These are phyloP conservation scores for Trametes gibbosa DNA, from an alignment of 768 basidiomycete genomes.

Conservation along the genomic window DNA sequence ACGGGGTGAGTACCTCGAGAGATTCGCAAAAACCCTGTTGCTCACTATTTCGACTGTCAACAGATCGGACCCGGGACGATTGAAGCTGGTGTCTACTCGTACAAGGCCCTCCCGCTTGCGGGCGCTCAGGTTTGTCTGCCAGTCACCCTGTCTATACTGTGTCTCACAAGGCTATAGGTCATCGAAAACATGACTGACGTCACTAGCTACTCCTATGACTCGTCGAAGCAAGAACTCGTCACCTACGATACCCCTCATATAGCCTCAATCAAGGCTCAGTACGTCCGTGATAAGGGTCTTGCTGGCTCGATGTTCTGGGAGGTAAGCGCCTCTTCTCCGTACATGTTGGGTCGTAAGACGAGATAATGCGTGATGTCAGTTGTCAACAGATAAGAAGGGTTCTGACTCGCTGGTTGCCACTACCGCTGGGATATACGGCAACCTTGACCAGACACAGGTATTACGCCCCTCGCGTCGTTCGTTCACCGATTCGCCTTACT, in stretches of 20 bases:
- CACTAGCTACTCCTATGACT: constrained; percentile 77
- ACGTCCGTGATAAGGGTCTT: constrained; percentile 57
- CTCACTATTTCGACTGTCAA: not conserved
- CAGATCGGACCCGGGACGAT: constrained; percentile 72
- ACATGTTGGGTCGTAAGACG: too few relatives aligned
- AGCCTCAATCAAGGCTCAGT: constrained; percentile 62
- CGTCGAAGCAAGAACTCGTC: constrained; percentile 62
- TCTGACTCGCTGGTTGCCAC: constrained; percentile 56
- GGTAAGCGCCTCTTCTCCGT: constrained; percentile 23
- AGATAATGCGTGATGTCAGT: constrained; percentile 21
- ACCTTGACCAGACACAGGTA: constrained; percentile 53
- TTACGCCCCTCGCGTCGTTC: not conserved
- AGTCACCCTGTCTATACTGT: not conserved
- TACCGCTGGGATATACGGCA: constrained; percentile 44
- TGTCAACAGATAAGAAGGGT: constrained; percentile 61
- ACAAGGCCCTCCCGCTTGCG: constrained; percentile 62
- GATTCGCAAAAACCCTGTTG: not conserved
- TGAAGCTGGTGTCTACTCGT: constrained; percentile 74
- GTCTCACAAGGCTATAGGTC: constrained; percentile 31
- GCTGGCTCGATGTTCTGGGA: constrained; percentile 79
- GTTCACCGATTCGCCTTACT: not conserved
- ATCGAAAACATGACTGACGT: constrained; percentile 67
- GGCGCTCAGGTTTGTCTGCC: constrained; percentile 22
- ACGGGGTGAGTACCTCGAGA: constrained; percentile 45
- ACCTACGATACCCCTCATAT: constrained; percentile 77